Evolutionary conservation across 805 yeast species (phyloP).

Genomic region (Zygosaccharomyces gambellarensis): DNA sequence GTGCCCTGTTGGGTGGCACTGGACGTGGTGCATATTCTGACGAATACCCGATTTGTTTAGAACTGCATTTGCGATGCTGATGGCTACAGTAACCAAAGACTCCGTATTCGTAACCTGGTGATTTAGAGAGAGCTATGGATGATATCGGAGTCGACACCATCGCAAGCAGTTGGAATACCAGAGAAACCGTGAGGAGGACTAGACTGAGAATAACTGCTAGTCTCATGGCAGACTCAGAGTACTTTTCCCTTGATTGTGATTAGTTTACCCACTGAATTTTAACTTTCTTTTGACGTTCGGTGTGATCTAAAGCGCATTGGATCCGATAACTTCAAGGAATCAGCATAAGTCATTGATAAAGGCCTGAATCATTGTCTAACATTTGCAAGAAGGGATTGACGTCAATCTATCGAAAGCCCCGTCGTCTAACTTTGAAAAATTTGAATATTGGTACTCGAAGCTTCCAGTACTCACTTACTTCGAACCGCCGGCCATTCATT

Average conservation of each 20-base stretch:
- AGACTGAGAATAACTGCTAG: neutral
- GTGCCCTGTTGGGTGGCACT: neutral
- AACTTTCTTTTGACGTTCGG: neutral
- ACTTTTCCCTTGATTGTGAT: neutral
- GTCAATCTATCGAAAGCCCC: no score
- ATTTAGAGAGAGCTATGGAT: constrained; percentile 45
- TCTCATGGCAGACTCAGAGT: neutral
- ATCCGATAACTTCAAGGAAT: neutral
- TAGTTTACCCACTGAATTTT: neutral
- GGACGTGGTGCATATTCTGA: constrained; percentile 14
- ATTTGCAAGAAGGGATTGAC: neutral
- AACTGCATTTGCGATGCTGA: neutral
- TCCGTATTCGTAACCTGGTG: constrained; percentile 52
- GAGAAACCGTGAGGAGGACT: constrained; percentile 43
- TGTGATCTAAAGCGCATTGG: neutral
- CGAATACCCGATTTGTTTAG: neutral
- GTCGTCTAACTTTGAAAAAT: no score
- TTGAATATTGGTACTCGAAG: no score
- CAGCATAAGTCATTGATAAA: neutral
- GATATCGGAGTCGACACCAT: constrained; percentile 60
- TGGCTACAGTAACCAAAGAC: constrained; percentile 62
- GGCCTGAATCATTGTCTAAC: neutral
- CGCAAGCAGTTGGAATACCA: constrained; percentile 55
- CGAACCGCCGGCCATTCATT: no score
- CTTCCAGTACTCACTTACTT: no score